Percentiles rank a stretch among this genome's conserved stretches.
Evolutionary conservation across 116 monocot genomes (phyloP).

Genomic region (Trichopus zeylanicus): DNA sequence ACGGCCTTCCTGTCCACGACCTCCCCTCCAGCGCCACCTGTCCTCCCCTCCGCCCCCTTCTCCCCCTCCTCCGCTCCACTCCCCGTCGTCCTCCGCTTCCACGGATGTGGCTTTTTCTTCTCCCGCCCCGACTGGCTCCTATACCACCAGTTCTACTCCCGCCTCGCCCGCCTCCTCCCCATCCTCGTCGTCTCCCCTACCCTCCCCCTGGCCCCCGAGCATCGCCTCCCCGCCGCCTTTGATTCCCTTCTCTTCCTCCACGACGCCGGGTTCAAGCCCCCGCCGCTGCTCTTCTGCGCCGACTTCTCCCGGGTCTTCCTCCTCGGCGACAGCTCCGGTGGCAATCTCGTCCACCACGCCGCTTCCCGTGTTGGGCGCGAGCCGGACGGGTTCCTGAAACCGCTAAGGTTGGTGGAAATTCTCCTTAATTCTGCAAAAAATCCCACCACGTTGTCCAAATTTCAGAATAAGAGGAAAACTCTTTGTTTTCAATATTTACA

Average conservation of each 20-base stretch:
- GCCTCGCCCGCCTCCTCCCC: constrained; percentile 35
- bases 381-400: constrained; percentile 32
- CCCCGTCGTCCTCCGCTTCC: constrained; percentile 67
- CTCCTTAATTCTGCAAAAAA: too few species aligned
- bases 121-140: constrained; percentile 46
- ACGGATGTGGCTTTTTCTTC: constrained; percentile 87
- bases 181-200: constrained; percentile 47
- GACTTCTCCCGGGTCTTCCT: constrained; percentile 70
- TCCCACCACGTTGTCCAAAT: too few species aligned
- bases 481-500: too few species aligned
- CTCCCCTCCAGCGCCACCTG: constrained; percentile 10
- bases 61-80: constrained; percentile 20
- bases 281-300: too few species aligned
- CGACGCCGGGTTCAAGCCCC: neutral
- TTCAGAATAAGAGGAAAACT: too few species aligned
- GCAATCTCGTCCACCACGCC: constrained; percentile 65
- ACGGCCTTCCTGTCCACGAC: constrained; percentile 39
- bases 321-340: constrained; percentile 82
- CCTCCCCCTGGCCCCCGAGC: constrained; percentile 71
- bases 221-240: constrained; percentile 58
- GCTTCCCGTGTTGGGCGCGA: constrained; percentile 27
- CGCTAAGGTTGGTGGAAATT: too few species aligned
- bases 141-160: constrained; percentile 75
- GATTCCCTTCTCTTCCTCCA: constrained; percentile 48
- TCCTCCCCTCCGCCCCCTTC: constrained; percentile 48